These are phyloP conservation scores for Odontarrhena argentea DNA, from an alignment of 345 rosid species.

Conservation along the genomic window DNA sequence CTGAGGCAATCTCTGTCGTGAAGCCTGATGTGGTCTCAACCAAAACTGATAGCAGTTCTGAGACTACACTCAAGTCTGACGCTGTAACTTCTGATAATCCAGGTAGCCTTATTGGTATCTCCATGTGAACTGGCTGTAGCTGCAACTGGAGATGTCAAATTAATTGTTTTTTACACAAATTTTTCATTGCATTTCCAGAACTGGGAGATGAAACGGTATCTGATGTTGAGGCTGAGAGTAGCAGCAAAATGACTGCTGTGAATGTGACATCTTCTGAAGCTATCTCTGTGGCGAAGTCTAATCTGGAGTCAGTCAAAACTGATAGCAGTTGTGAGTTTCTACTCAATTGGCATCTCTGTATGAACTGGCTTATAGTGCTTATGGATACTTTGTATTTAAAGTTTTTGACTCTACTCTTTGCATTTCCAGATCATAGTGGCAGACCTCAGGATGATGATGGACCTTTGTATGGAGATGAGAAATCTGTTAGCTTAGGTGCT, in stretches of 20 bases:
- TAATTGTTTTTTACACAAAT: constrained; percentile 38
- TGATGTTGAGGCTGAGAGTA: too few relatives aligned
- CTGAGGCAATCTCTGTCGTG: constrained; percentile 27
- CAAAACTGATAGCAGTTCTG: constrained; percentile 31
- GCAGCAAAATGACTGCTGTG: too few relatives aligned
- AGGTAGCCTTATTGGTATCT: constrained; percentile 32
- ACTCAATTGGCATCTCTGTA: constrained; percentile 26
- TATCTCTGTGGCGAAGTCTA: too few relatives aligned
- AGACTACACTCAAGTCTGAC: constrained; percentile 34
- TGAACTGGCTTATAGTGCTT: constrained; percentile 14
- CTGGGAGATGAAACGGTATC: too few relatives aligned
- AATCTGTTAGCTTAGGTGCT: constrained; percentile 65
- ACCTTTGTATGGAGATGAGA: constrained; percentile 76
- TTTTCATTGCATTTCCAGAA: constrained; percentile 46
- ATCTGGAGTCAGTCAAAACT: too few relatives aligned
- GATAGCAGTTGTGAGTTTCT: too few relatives aligned
- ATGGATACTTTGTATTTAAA: constrained; percentile 31
- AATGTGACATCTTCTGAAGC: too few relatives aligned
- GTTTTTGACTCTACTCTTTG: constrained; percentile 38
- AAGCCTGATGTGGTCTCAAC: constrained; percentile 35
- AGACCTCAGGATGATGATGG: constrained; percentile 49
- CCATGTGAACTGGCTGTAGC: constrained; percentile 18
- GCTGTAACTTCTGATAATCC: constrained; percentile 31
- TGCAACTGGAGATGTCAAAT: constrained; percentile 19
- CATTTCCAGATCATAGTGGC: constrained; percentile 50